These are phyloP conservation scores for Rhododendron molle DNA, from an alignment of 148 eudicot species.

Conservation along the genomic window DNA sequence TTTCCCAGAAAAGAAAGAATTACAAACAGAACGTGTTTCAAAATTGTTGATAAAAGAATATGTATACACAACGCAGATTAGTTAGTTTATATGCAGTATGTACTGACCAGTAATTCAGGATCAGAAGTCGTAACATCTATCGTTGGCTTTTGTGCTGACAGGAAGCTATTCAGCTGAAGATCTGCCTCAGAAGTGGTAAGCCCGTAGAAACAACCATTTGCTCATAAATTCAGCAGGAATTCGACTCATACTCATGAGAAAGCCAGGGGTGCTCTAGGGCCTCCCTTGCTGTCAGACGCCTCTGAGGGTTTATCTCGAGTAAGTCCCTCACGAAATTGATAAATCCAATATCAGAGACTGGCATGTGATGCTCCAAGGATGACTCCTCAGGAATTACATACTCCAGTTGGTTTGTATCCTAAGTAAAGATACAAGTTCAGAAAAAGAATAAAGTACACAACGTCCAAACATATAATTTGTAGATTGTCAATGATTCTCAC, in stretches of 20 bases:
- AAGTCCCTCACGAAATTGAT: constrained; percentile 59
- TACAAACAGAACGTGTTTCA: neutral
- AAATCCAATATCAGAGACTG: constrained; percentile 57
- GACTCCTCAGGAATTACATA: constrained; percentile 65
- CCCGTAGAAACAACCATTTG: neutral
- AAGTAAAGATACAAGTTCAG: constrained; percentile 2
- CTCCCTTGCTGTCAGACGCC: constrained; percentile 78
- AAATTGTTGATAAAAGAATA: constrained; percentile 4
- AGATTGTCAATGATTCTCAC: neutral
- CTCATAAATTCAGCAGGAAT: constrained; percentile 10
- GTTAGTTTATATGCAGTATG: neutral
- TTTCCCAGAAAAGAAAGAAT: constrained; percentile 4
- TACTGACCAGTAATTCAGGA: constrained; percentile 7
- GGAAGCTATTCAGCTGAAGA: neutral
- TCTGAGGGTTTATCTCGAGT: constrained; percentile 73
- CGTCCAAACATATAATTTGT: neutral
- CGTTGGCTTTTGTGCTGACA: neutral
- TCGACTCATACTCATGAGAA: constrained; percentile 37
- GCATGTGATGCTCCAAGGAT: constrained; percentile 66
- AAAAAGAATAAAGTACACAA: neutral
- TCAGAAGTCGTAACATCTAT: neutral
- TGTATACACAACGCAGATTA: neutral
- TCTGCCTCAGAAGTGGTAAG: neutral
- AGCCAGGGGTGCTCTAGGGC: constrained; percentile 95
- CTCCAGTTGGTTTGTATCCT: constrained; percentile 77